phyloP scores from a whole-genome alignment of 768 basidiomycete genomes.

The Lactarius indigo region DNA sequence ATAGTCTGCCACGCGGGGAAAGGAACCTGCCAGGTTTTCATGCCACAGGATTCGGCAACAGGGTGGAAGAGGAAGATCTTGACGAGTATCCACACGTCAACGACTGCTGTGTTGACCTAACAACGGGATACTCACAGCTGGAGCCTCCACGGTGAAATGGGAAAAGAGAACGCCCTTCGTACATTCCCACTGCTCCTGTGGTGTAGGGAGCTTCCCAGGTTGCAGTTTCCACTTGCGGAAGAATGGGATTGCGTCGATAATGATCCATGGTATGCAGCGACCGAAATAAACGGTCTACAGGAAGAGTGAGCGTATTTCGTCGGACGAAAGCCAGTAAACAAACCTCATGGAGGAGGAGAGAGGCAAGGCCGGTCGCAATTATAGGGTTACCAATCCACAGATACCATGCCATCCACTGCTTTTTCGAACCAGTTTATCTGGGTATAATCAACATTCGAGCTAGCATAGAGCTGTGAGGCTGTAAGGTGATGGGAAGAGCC shows the following conservation, averaged over 20 bases:
- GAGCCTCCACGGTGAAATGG: constrained; percentile 94
- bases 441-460: constrained; percentile 52
- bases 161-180: constrained; percentile 91
- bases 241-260: constrained; percentile 91
- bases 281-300: constrained; percentile 92
- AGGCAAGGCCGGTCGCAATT: constrained; percentile 90
- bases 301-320: background rate
- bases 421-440: constrained; percentile 68
- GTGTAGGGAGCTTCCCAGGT: constrained; percentile 74
- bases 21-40: constrained; percentile 91
- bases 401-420: constrained; percentile 85
- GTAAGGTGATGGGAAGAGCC: constrained; percentile 23
- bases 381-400: constrained; percentile 82
- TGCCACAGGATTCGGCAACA: constrained; percentile 79
- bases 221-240: constrained; percentile 95
- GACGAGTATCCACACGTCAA: background rate
- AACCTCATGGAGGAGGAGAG: constrained; percentile 93
- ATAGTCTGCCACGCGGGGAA: constrained; percentile 73
- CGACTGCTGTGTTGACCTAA: background rate
- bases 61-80: constrained; percentile 93
- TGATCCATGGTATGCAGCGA: constrained; percentile 90
- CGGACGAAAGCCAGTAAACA: constrained; percentile 29
- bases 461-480: constrained; percentile 49
- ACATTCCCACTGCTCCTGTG: constrained; percentile 89
- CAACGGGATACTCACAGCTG: constrained; percentile 53